These are phyloP conservation scores for Arthrobotrys sinensis DNA, from an alignment of 2,329 filamentous ascomycete species.

Conservation along the genomic window DNA sequence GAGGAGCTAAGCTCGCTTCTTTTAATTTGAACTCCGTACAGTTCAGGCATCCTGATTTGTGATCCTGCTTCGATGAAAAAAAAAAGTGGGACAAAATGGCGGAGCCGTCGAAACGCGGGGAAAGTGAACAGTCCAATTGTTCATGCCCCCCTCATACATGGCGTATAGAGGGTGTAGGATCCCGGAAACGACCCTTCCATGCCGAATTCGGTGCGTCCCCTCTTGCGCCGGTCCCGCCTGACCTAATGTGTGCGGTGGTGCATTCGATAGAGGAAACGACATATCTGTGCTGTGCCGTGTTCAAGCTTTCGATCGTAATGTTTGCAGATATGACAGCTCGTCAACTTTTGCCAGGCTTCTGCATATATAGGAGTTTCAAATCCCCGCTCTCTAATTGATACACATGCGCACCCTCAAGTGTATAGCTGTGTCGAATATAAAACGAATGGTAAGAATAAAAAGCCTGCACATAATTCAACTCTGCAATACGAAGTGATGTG, in stretches of 20 bases:
- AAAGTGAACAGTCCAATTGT: constrained; percentile 41
- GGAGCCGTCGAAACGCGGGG: constrained; percentile 61
- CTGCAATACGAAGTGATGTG: constrained; percentile 58
- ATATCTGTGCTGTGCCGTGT: constrained; percentile 42
- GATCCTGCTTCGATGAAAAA: constrained; percentile 11
- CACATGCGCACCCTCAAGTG: constrained; percentile 18
- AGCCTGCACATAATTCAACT: constrained; percentile 42
- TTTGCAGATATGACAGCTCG: constrained; percentile 39
- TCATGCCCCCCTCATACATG: constrained; percentile 27
- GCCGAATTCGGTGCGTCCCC: constrained; percentile 39
- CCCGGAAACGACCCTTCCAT: constrained; percentile 35
- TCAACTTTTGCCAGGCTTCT: constrained; percentile 35
- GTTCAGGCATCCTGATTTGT: constrained; percentile 19
- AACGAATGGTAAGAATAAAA: constrained; percentile 26
- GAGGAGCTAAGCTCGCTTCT: constrained; percentile 41
- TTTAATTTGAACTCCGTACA: constrained; percentile 32
- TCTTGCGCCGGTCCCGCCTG: constrained; percentile 33
- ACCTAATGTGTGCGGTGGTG: constrained; percentile 26
- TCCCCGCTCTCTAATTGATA: constrained; percentile 34
- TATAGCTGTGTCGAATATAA: constrained; percentile 27
- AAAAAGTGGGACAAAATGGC: constrained; percentile 43
- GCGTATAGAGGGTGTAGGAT: constrained; percentile 22
- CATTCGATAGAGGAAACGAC: constrained; percentile 11
- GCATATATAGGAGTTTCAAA: constrained; percentile 53
- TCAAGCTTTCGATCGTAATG: constrained; percentile 22